Evolutionary conservation across 345 rosid genomes (phyloP).

Genomic region (Garcia nutans): DNA sequence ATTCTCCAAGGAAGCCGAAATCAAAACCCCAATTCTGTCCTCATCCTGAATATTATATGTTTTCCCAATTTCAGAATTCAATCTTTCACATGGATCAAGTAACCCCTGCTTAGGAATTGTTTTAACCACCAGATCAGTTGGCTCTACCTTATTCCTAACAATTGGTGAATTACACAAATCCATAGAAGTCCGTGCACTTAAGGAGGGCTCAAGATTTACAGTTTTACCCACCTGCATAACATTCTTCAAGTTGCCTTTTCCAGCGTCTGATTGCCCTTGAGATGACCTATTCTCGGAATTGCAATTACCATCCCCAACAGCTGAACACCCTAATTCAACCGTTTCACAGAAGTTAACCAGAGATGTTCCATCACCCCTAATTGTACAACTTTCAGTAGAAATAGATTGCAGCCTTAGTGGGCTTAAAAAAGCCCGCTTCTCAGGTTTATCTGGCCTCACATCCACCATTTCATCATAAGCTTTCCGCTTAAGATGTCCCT

Average conservation of each 20-base stretch:
- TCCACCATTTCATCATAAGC: slow-evolving; percentile 40
- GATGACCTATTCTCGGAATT: slow-evolving; percentile 21
- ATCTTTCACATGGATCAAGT: slow-evolving; percentile 38
- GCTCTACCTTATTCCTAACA: slow-evolving; percentile 31
- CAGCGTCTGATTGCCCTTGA: slow-evolving; percentile 31
- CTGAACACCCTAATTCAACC: slow-evolving; percentile 24
- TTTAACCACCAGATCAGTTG: slow-evolving; percentile 31
- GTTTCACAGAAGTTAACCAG: slow-evolving; percentile 34
- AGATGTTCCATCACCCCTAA: slow-evolving; percentile 40
- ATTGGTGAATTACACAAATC: slow-evolving; percentile 28
- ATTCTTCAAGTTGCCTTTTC: slow-evolving; percentile 17
- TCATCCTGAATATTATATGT: slow-evolving; percentile 26
- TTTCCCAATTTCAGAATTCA: slow-evolving; percentile 25
- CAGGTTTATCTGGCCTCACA: slow-evolving; percentile 41
- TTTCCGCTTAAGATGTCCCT: slow-evolving; percentile 50
- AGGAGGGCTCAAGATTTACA: background rate
- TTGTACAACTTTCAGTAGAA: slow-evolving; percentile 44
- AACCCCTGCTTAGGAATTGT: slow-evolving; percentile 14
- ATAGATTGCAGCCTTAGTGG: slow-evolving; percentile 43
- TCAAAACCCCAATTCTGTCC: slow-evolving; percentile 25
- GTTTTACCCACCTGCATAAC: slow-evolving; percentile 20
- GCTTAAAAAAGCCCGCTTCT: slow-evolving; percentile 48
- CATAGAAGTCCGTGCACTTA: background rate
- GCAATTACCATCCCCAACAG: slow-evolving; percentile 24
- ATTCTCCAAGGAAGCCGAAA: slow-evolving; percentile 31